These are phyloP conservation scores for Solanum infundibuliforme DNA, from an alignment of 257 asterid species.

Conservation along the genomic window DNA sequence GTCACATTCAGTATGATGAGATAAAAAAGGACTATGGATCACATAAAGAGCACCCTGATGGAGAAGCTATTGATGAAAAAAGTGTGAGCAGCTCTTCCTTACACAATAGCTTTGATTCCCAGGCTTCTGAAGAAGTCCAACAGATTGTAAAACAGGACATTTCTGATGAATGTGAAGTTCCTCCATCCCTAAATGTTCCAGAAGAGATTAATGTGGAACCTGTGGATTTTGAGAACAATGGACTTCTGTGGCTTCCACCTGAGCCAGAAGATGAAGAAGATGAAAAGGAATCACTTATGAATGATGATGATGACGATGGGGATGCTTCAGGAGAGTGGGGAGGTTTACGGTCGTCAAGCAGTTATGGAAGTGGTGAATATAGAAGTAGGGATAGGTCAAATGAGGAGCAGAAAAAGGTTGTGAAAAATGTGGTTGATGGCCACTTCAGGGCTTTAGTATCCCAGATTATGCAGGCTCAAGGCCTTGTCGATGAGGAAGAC, in stretches of 20 bases:
- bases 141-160: constrained; percentile 34
- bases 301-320: constrained; percentile 68
- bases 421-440: constrained; percentile 81
- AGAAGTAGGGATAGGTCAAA: constrained; percentile 69
- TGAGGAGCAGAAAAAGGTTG: constrained; percentile 70
- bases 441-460: constrained; percentile 91
- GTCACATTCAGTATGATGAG: constrained; percentile 40
- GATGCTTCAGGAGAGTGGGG: constrained; percentile 91
- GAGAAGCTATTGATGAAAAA: constrained; percentile 43
- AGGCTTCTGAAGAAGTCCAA: constrained; percentile 42
- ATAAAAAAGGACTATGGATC: constrained; percentile 40
- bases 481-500: constrained; percentile 62
- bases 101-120: constrained; percentile 33
- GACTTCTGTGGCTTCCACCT: constrained; percentile 96
- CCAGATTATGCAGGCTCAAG: constrained; percentile 88
- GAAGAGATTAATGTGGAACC: constrained; percentile 62
- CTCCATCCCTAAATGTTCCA: constrained; percentile 53
- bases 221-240: constrained; percentile 82
- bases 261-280: constrained; percentile 98
- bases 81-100: constrained; percentile 31
- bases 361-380: constrained; percentile 76
- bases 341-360: constrained; percentile 41
- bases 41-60: constrained; percentile 51
- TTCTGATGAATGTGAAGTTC: constrained; percentile 68
- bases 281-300: constrained; percentile 56